Evolutionary conservation across 2,329 filamentous ascomycete genomes (phyloP), one percentile per base, ranked within the genome.

Genomic region (Incumbomyces lentus): DNA sequence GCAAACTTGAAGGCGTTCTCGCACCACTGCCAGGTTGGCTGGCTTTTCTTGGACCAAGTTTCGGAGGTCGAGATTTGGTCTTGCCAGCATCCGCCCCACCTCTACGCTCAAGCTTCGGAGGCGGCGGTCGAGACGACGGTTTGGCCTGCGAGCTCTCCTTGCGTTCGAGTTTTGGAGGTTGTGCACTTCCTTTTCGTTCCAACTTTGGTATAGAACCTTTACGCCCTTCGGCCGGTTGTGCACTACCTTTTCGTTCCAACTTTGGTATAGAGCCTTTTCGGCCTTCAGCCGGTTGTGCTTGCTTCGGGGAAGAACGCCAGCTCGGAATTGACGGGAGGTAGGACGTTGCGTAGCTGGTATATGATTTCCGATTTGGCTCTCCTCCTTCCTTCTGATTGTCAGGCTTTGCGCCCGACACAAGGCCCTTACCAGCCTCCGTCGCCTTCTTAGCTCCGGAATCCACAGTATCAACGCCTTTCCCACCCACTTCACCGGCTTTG

Each of bases 271-370:
- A 38, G 10, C 29, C 13, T 37, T 48, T 42, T 14, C 17, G 10
- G 18, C 39, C 12, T 12, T 44, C 40, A 14, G 38, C 22, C 4
- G 34, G 13, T 19, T 19, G 17, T 18, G 18, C 44, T 16, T 49
- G 37, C 48, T 44, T 47, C 5, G 42, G 14, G 7, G 44, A 46
- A 8, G 44, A 44, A 13, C 47, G 35, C 32, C 50, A 49, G 35
- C 22, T 47, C 29, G 50, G 44, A 13, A 53, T 40, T 13, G 47
- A 50, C 13, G 54, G 51, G 5, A 55, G 38, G 39, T 55, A 54
- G 0, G 51, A 49, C 7, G 52, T 52, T 26, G 52, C 54, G 35
- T 51, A 37, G 10, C 49, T 47, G n/a, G 52, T 49, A 35, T 56
- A 56, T 43, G 47, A 49, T 30, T 56, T 46, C n/a, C 46, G 43